Base-by-base conservation (phyloP, 2,329 filamentous ascomycete species). In the Pezicula carpinea region DNA sequence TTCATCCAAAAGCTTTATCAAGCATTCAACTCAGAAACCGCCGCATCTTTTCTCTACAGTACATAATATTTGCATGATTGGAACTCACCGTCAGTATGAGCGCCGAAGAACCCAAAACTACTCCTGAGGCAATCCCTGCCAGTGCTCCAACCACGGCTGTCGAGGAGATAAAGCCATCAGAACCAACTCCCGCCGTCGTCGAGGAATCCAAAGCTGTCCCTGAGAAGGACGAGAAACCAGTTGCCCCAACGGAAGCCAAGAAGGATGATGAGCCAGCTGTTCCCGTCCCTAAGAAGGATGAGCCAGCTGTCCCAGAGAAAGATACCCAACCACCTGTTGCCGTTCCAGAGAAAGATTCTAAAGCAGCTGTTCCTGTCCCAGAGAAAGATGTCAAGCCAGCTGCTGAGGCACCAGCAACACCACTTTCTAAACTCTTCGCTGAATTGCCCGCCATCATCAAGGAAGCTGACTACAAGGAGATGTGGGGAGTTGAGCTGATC, bases 401-500 rank as follows among this genome's bases (percentile, higher is more conserved):
- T 8, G 14, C 34, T 14, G 29, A 33, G 14, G 17, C 50, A 4
- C 19, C 48, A 10, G 39, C 43, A 11, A 56, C 52, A 4, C 59
- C 72, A 11, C 70, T 88, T 29, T 65, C 67, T 43, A 70, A 77
- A 51, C 74, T 90, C 53, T 77, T 80, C 51, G 70, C 72, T 8
- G 72, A 73, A 23, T 73, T 91, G 29, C 69, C 77, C 5, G 66
- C 72, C 6, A 77, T 90, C 50, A 66, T 82, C 50, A 68, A 71
- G 41, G 71, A 75, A 49, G 70, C 79, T 43, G 74, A 69, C 14
- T 77, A 95, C 67, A 70, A 70, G 43, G 90, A 96, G 73, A 87
- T 96, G 76, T 97, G 91, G 82, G 91, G 91, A 41, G 82, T 96
- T 45, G 72, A 77, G 26, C 79, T 96, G 38, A 31, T 44, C 18